A percentile compares a stretch with the other conserved stretches of the same genome.
phyloP scores from a whole-genome alignment of 1,139 yeast species.

The Yamadazyma atmosphaerica region DNA sequence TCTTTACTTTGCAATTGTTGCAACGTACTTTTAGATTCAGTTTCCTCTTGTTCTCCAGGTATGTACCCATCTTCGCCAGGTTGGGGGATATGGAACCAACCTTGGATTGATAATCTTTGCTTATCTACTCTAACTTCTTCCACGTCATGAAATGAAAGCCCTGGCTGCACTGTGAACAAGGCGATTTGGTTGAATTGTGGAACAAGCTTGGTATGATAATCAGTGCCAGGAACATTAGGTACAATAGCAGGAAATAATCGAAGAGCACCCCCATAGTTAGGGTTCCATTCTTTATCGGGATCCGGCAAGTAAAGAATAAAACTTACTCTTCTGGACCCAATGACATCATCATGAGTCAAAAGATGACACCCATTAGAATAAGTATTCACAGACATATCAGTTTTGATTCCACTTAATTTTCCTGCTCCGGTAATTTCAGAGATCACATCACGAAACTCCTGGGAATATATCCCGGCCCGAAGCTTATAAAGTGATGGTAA shows the following conservation, averaged over 20 bases:
- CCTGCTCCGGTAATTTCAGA: conserved; percentile 87
- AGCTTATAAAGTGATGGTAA: conserved; percentile 74
- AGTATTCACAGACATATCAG: conserved; percentile 90
- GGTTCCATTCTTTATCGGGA: conserved; percentile 85
- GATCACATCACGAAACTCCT: conserved; percentile 79
- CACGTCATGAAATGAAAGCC: conserved; percentile 94
- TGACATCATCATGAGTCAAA: conserved; percentile 95
- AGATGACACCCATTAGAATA: conserved; percentile 93
- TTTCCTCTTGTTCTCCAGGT: conserved; percentile 75
- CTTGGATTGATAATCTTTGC: conserved; percentile 89
- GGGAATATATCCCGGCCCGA: conserved; percentile 84
- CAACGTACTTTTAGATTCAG: conserved; percentile 75
- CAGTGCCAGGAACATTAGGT: conserved; percentile 88
- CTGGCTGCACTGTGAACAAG: conserved; percentile 94
- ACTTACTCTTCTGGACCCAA: conserved; percentile 91
- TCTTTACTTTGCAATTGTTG: conserved; percentile 79
- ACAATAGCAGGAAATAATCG: conserved; percentile 83
- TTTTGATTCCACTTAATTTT: conserved; percentile 80
- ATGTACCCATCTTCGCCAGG: conserved; percentile 83
- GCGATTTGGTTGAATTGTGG: conserved; percentile 97
- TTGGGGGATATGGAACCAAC: conserved; percentile 99
- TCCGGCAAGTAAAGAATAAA: conserved; percentile 91
- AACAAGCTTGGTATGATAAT: conserved; percentile 64
- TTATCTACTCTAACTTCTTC: conserved; percentile 93
- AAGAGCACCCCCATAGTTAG: conserved; percentile 89